Evolutionary conservation across 2,329 filamentous ascomycete species (phyloP), one percentile per base, ranked within the genome.

Genomic region (Colletotrichum nymphaeae): DNA sequence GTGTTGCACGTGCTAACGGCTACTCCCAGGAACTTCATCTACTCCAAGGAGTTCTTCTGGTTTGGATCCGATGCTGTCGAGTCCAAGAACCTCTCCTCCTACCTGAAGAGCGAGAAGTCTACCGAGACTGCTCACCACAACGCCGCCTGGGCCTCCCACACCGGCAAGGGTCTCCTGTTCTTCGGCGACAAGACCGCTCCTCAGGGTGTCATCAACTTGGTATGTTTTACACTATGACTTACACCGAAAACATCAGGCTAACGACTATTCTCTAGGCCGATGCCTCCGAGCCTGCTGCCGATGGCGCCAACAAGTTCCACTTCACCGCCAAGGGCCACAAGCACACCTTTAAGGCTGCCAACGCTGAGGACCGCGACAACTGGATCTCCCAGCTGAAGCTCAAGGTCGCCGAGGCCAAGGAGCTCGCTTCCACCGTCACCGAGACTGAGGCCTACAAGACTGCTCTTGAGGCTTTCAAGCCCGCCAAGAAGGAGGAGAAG

Each of bases 81-180:
- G 80, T 85, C 91, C 78, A 93, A 96, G 85, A 89, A 93, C 81
- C 89, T 98, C 70, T 84, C 88, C 77, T 86, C 89, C 78, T 98
- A 96, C 88, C 89, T 97, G 78, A 94, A 95, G 86, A 92, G 91
- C 80, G 95, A 98, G 90, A 98, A 98, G 92, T 88, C 92, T 69
- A 88, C 92, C 67, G 88, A 89, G 75, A 84, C 92, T 77, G 93
- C 93, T 74, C 93, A 97, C 86, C 89, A 94, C 77, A 93, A 93
- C 78, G 93, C 92, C 78, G 93, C 97, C 46, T 98, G 97, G 95
- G 95, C 96, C 76, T 92, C 92, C 78, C 92, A 97, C 88, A 98
- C 96, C 73, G 96, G 96, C 83, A 97, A 97, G 89, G 97, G 97
- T 81, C 93, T 98, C 24, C 88, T 98, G 55, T 98, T 97, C 89